Evolutionary conservation across 2,329 filamentous ascomycete genomes (phyloP).

Genomic region (Annulohypoxylon truncatum): DNA sequence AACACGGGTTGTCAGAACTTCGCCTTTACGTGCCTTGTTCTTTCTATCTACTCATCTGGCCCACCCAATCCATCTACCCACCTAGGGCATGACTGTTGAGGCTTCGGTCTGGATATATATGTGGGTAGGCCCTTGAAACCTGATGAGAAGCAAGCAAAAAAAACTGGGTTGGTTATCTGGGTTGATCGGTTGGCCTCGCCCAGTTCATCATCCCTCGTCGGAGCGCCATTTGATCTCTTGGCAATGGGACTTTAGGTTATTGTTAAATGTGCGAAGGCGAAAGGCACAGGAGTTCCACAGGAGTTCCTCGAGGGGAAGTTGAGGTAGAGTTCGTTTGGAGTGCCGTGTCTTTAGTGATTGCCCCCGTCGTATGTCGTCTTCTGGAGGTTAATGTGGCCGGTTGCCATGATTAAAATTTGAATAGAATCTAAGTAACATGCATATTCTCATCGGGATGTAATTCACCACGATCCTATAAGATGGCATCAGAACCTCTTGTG

Average conservation of each 20-base stretch:
- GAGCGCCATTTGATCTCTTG: slow-evolving; percentile 41
- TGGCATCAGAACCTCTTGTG: slow-evolving; percentile 32
- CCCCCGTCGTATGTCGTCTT: slow-evolving; percentile 7
- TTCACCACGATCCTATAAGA: slow-evolving; percentile 26
- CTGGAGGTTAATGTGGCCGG: background rate
- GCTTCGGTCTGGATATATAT: background rate
- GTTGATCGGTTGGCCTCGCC: slow-evolving; percentile 40
- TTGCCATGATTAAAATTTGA: slow-evolving; percentile 1
- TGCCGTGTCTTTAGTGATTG: slow-evolving; percentile 11
- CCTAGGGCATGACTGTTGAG: background rate
- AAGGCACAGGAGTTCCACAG: slow-evolving; percentile 1
- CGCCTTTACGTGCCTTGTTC: background rate
- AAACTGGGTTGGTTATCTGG: slow-evolving; percentile 24
- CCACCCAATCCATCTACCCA: background rate
- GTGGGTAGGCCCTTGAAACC: slow-evolving; percentile 10
- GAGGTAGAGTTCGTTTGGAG: slow-evolving; percentile 13
- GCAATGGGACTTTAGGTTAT: slow-evolving; percentile 43
- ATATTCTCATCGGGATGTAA: slow-evolving; percentile 7
- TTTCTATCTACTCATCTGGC: background rate
- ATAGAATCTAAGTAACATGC: background rate
- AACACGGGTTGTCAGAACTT: background rate
- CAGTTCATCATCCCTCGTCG: slow-evolving; percentile 30
- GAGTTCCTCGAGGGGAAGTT: slow-evolving; percentile 5
- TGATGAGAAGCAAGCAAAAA: slow-evolving; percentile 12
- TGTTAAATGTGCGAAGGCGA: slow-evolving; percentile 37